Evolutionary conservation across 768 basidiomycete species (phyloP).

Genomic region (Guyanaporus albipodus): DNA sequence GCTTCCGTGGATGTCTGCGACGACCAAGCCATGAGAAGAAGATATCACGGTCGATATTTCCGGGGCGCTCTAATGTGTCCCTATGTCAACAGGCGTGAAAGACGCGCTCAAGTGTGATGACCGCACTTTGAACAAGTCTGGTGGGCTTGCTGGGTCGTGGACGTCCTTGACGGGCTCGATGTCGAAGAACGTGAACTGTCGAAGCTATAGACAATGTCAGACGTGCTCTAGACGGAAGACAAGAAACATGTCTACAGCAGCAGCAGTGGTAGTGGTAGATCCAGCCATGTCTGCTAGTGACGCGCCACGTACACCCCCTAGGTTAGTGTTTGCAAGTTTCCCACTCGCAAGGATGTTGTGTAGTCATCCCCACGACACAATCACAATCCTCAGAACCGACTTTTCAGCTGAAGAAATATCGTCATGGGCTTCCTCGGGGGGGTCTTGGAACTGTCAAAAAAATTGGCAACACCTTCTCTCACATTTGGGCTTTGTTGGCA

Average conservation of each 20-base stretch:
- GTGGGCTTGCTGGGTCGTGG: slow-evolving; percentile 69
- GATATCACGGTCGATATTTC: slow-evolving; percentile 71
- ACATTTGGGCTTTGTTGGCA: too few relatives aligned
- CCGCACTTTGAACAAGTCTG: slow-evolving; percentile 73
- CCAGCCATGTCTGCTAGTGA: too few relatives aligned
- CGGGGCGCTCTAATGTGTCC: slow-evolving; percentile 43
- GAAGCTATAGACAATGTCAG: slow-evolving; percentile 52
- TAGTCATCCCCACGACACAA: too few relatives aligned
- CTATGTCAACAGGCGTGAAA: neutral
- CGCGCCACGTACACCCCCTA: too few relatives aligned
- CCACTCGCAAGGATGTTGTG: too few relatives aligned
- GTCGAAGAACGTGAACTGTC: slow-evolving; percentile 91
- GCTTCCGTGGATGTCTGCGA: slow-evolving; percentile 84
- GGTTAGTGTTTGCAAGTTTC: too few relatives aligned
- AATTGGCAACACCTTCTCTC: too few relatives aligned
- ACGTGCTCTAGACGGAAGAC: neutral
- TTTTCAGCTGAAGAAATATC: too few relatives aligned
- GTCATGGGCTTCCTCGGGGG: too few relatives aligned
- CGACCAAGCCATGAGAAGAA: slow-evolving; percentile 63
- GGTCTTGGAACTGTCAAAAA: too few relatives aligned
- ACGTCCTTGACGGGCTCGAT: slow-evolving; percentile 69
- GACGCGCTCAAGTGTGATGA: neutral
- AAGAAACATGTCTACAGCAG: slow-evolving; percentile 15
- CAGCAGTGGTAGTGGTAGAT: slow-evolving; percentile 9
- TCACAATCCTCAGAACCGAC: too few relatives aligned